A percentile compares a stretch with the other conserved stretches of the same genome.
These are phyloP conservation scores for Globisporangium heterothallicum DNA, from an alignment of 352 stramenopile species.

Conservation along the genomic window DNA sequence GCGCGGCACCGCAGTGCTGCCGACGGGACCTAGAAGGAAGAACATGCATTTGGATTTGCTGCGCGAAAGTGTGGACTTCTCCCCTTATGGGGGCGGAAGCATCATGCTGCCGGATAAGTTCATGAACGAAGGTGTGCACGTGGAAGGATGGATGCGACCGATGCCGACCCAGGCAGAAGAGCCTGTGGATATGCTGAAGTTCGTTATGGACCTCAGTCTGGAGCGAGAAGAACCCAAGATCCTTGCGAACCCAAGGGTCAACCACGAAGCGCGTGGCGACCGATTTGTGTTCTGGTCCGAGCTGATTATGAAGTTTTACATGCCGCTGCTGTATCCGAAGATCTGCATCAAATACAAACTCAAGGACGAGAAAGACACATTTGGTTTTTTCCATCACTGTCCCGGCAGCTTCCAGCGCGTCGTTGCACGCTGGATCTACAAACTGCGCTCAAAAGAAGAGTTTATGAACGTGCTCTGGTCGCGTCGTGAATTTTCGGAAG, in stretches of 20 bases:
- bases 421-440: conserved; percentile 84
- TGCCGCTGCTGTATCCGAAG: conserved; percentile 85
- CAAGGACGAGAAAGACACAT: conserved; percentile 74
- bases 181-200: conserved; percentile 87
- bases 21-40: conserved; percentile 34
- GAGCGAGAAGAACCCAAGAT: conserved; percentile 59
- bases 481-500: conserved; percentile 70
- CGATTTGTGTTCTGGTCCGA: conserved; percentile 84
- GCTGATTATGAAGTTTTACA: conserved; percentile 88
- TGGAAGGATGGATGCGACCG: conserved; percentile 80
- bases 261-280: conserved; percentile 44
- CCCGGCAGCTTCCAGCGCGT: conserved; percentile 84
- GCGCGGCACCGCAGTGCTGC: conserved; percentile 32
- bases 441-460: conserved; percentile 72
- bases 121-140: conserved; percentile 77
- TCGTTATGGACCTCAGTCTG: conserved; percentile 85
- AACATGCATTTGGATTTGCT: conserved; percentile 74
- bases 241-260: conserved; percentile 33
- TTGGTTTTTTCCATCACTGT: conserved; percentile 86
- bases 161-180: conserved; percentile 80
- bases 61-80: conserved; percentile 82
- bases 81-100: conserved; percentile 74
- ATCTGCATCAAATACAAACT: conserved; percentile 80
- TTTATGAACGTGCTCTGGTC: conserved; percentile 82
- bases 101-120: conserved; percentile 79